Evolutionary conservation across 208 protist species (phyloP), one percentile per base, ranked within the genome.

Genomic region (Jaenimonas drosophilae): DNA sequence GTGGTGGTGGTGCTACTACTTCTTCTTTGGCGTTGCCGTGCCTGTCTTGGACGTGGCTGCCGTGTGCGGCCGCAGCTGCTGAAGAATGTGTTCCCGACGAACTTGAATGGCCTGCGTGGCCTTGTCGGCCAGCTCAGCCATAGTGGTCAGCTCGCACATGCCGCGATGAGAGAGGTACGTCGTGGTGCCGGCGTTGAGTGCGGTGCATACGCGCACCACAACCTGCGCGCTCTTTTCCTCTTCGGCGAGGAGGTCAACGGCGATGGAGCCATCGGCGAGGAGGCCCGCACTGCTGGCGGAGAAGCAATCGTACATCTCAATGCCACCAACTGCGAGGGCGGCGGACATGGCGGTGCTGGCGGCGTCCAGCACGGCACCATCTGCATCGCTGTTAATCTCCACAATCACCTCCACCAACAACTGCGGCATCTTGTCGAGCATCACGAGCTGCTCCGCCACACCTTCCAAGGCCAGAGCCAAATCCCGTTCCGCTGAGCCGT

Each of bases 381-480:
- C 84, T 50, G 87, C 83, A 29, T 85, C 76, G 28, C 66, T 45
- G 19, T 89, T 43, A 12, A 92, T 54, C 29, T 92, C 76, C 34
- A 92, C 66, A 17, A 76, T 56, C 17, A 78, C 69, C 54, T 88
- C 78, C 19, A 92, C 54, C 26, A 86, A 47, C 26, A 92, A 56
- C 49, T 92, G 84, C 31, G 76, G 76, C 23, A 92, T 76, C 39
- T 56, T 70, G 39, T 82, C 74, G 20, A 92, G 50, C 27, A 74
- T 30, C 19, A 89, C 79, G 7, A 69, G 68, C 49, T 88, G 76
- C 59, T 88, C 84, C 14, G 74, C 76, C 12, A 89, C 75, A 6
- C 79, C 84, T 34, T 89, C 76, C 23, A 92, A 41, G 21, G 76
- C 70, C 11, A 89, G 67, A 9, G 78, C 65, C 60, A 92, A 62